Conservation (phyloP, 2,329 filamentous ascomycete genomes). For the Fusarium pseudograminearum region DNA sequence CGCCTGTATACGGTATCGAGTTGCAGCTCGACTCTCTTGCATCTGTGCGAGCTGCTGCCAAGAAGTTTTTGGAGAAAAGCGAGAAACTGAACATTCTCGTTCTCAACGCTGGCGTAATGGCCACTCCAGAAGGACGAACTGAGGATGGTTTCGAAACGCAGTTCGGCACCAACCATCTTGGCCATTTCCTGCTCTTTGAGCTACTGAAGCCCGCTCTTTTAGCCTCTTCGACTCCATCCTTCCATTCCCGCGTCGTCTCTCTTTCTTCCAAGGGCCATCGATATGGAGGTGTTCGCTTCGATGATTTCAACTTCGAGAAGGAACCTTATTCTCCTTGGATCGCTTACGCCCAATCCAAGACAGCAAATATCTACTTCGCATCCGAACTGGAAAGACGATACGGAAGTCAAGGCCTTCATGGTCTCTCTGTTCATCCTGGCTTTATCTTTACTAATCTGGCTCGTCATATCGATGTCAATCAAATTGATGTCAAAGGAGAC, state of each 20-base stretch:
- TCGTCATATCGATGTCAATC: neutral
- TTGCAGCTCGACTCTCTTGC: constrained; percentile 12
- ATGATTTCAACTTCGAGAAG: constrained; percentile 34
- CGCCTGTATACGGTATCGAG: neutral
- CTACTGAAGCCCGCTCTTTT: constrained; percentile 59
- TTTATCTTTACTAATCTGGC: constrained; percentile 8
- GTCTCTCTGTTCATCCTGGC: constrained; percentile 33
- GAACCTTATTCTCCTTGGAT: constrained; percentile 26
- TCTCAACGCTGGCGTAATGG: constrained; percentile 29
- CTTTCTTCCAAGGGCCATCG: constrained; percentile 59
- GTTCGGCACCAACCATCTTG: constrained; percentile 47
- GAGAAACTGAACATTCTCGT: constrained; percentile 7
- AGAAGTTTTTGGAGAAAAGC: neutral
- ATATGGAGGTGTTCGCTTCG: constrained; percentile 5
- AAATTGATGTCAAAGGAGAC: neutral
- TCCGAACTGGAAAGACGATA: constrained; percentile 36
- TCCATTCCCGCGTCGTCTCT: constrained; percentile 61
- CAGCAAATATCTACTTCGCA: constrained; percentile 38
- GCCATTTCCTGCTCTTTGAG: constrained; percentile 48
- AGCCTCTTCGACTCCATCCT: constrained; percentile 52
- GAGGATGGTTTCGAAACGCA: constrained; percentile 43
- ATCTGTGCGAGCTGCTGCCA: constrained; percentile 1
- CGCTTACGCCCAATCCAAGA: constrained; percentile 39
- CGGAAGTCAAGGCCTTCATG: constrained; percentile 14
- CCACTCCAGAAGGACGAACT: constrained; percentile 17